phyloP scores from a whole-genome alignment of 345 rosid species.

The Triadica sebifera region DNA sequence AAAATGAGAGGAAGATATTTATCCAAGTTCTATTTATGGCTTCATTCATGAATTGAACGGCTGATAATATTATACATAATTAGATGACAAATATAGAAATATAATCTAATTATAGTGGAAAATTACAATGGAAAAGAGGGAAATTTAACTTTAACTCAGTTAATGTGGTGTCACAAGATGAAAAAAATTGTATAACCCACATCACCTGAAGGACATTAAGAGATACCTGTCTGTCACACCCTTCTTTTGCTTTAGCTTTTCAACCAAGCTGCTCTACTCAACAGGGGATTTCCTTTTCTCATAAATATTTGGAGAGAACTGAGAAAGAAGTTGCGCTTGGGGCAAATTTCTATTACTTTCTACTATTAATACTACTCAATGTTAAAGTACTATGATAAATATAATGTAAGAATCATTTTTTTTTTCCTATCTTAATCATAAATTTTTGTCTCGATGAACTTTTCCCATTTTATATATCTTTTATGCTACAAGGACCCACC shows the following conservation, averaged over 20 bases:
- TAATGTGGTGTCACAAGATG: not conserved
- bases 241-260: conserved; percentile 22
- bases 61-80: too few species aligned
- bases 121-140: too few species aligned
- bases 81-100: too few species aligned
- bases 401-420: too few species aligned
- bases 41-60: too few species aligned
- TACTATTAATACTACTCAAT: not conserved
- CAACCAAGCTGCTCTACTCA: conserved; percentile 19
- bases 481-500: conserved; percentile 33
- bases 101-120: too few species aligned
- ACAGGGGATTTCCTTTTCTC: conserved; percentile 3
- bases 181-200: not conserved
- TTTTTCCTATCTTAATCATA: not conserved
- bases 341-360: not conserved
- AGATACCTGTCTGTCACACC: conserved; percentile 16
- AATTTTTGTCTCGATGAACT: not conserved
- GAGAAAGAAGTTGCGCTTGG: conserved; percentile 16
- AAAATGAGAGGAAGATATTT: too few species aligned
- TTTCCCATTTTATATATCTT: not conserved
- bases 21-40: too few species aligned
- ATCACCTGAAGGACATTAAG: conserved; percentile 24
- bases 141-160: not conserved
- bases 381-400: not conserved
- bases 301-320: conserved; percentile 25